Evolutionary conservation across 148 eudicot genomes (phyloP), one percentile per base, ranked within the genome.

Genomic region (Nepenthes gracilis): DNA sequence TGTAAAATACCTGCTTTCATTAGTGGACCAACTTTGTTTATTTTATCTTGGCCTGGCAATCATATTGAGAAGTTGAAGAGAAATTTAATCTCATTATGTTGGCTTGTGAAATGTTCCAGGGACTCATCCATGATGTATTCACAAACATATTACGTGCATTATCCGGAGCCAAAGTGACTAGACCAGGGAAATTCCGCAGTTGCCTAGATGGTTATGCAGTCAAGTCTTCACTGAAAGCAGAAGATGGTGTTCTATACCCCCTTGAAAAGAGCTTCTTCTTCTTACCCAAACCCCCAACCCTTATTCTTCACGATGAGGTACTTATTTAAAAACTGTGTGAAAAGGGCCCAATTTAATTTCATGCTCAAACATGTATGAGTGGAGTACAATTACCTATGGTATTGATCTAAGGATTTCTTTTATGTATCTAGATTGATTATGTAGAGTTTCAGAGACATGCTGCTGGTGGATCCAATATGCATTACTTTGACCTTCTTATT

Each of bases 211-310:
- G 99, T 48, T 86, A 86, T 78, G 96, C 96, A 64, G 99, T 93
- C 52, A 93, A 93, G 72, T 86, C 99, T 9, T 93, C 99, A 15
- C 61, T 93, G 74, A 93, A 93, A 73, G 99, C 99, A 63, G 99
- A 93, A 83, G 99, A 93, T 62, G 99, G 99, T 38, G 72, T 89
- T 57, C 75, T 93, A 10, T 93, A 88, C 80, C 96, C 99, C 2
- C 99, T 93, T 63, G 99, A 93, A 67, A 93, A 93, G 80, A 77
- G 99, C 76, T 93, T 93, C 59, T 93, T 93, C 85, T 93, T 93
- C 75, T 70, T 93, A 61, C 99, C 99, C 35, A 93, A 88, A 74
- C 99, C 99, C 43, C 99, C 99, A 36, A 93, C 99, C 8, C 95
- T 93, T 62, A 89, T 93, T 66, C 89, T 88, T 54, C 96, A 93